Evolutionary conservation across 2,329 filamentous ascomycete species (phyloP), one percentile per base, ranked within the genome.

Genomic region (Penicillium sp.): DNA sequence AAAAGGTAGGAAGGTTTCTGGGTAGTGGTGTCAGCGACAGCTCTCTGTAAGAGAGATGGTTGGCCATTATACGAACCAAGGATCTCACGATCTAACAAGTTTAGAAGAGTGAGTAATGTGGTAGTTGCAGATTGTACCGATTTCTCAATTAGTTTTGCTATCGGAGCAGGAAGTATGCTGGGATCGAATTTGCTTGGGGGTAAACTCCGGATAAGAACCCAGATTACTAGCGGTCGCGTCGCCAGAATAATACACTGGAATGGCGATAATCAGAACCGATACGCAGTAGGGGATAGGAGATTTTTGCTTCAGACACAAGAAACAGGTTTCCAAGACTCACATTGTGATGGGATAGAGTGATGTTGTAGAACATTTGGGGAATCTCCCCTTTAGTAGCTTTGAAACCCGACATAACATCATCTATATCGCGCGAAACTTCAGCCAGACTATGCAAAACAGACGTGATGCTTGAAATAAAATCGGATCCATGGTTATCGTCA

Each of bases 41-140:
- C 31, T 14, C 2, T 8, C 2, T 37, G 5, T 18, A 10, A 6
- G 6, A 37, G 19, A 21, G 24, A 2, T 10, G 8, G n/a, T 18
- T 11, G 7, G 16, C 34, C 2, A 16, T 37, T 21, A 8, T 21
- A 37, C 34, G 3, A 37, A 37, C 34, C 34, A 37, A 37, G 34
- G 16, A 21, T 37, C 34, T 37, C 34, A 5, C 34, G 34, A 11
- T 37, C 34, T 11, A 18, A 21, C 14, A 36, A 18, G 19, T 10
- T 37, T 21, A 31, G 23, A 16, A 52, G 54, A 54, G 7, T 69
- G 67, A 51, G 66, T 59, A 44, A 61, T 60, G 33, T 62, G 65
- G 24, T 58, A 36, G 55, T 44, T 54, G n/a, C 58, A 48, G 44
- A 47, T 33, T 47, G 44, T 1, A 21, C 28, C 13, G 44, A 47